phyloP scores from a whole-genome alignment of 2,329 filamentous ascomycete species.

The Dothidotthia symphoricarpi region DNA sequence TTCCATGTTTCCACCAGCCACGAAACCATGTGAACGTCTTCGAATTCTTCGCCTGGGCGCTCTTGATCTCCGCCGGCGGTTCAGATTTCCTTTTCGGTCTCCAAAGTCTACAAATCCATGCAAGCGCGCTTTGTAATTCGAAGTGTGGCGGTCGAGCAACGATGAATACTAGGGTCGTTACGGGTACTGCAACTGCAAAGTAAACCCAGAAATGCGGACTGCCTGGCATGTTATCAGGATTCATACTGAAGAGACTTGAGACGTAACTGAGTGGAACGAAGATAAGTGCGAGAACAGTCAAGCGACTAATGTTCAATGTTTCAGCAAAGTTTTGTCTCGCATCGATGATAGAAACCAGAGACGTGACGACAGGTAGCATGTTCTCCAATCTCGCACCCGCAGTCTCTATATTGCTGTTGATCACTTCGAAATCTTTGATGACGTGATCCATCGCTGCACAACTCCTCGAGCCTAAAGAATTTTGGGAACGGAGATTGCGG shows the following conservation, averaged over 20 bases:
- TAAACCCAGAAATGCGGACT: slow-evolving; percentile 20
- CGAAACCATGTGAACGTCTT: too few species aligned
- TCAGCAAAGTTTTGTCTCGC: slow-evolving; percentile 15
- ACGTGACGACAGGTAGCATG: slow-evolving; percentile 19
- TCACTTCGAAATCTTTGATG: slow-evolving; percentile 8
- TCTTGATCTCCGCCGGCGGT: too few species aligned
- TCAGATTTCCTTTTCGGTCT: too few species aligned
- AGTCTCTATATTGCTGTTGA: slow-evolving; percentile 6
- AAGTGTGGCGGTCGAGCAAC: too few species aligned
- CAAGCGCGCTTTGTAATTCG: too few species aligned
- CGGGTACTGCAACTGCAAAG: slow-evolving; percentile 15
- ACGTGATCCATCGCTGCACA: slow-evolving; percentile 1
- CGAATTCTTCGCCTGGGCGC: too few species aligned
- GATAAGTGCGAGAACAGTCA: slow-evolving; percentile 22
- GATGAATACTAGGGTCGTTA: slow-evolving; percentile 8
- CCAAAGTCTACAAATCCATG: too few species aligned
- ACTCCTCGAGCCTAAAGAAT: background rate
- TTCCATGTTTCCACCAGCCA: too few species aligned
- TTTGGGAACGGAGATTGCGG: slow-evolving; percentile 5
- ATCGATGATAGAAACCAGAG: slow-evolving; percentile 20
- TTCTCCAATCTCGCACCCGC: slow-evolving; percentile 11
- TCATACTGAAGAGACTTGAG: slow-evolving; percentile 26
- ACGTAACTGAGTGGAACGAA: slow-evolving; percentile 23
- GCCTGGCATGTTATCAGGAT: slow-evolving; percentile 7
- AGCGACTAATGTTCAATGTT: slow-evolving; percentile 17